A percentile compares a stretch with the other conserved stretches of the same genome.
Conservation (phyloP, 352 stramenopile genomes). For the Phytophthora nicotianae region DNA sequence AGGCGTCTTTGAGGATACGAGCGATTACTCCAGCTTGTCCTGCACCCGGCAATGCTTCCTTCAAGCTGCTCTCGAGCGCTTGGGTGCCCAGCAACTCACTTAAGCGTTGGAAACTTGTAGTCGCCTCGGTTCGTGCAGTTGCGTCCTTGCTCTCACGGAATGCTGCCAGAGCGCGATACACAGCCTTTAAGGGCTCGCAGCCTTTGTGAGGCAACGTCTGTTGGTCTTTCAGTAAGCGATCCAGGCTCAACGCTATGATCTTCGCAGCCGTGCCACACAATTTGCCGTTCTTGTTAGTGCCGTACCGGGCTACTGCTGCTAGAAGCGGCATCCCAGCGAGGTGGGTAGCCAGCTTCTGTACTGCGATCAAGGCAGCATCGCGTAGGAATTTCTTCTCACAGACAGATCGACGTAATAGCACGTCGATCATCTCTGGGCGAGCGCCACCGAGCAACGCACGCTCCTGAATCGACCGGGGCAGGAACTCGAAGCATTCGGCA, state of each 20-base stretch:
- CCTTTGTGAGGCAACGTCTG: slow-evolving; percentile 11
- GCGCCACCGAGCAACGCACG: slow-evolving; percentile 25
- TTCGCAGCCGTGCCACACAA: slow-evolving; percentile 54
- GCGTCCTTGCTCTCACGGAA: slow-evolving; percentile 61
- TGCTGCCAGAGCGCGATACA: slow-evolving; percentile 47
- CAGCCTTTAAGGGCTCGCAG: slow-evolving; percentile 15
- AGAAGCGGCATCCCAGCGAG: slow-evolving; percentile 53
- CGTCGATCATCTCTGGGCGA: slow-evolving; percentile 46
- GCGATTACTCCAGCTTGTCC: slow-evolving; percentile 29
- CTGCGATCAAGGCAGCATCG: slow-evolving; percentile 50
- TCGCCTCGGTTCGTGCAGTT: slow-evolving; percentile 45
- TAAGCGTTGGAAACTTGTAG: slow-evolving; percentile 48
- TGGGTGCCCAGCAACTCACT: slow-evolving; percentile 41
- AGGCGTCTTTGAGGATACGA: slow-evolving; percentile 55
- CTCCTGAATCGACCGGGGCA: slow-evolving; percentile 28
- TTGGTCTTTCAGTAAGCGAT: slow-evolving; percentile 29
- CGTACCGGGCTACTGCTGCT: slow-evolving; percentile 42
- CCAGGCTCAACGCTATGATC: slow-evolving; percentile 45
- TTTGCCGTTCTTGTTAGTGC: slow-evolving; percentile 65
- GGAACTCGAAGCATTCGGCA: slow-evolving; percentile 62
- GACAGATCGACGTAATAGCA: slow-evolving; percentile 60
- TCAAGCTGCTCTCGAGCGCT: slow-evolving; percentile 37
- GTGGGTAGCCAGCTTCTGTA: slow-evolving; percentile 45
- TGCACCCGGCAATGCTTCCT: slow-evolving; percentile 29
- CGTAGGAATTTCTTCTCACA: slow-evolving; percentile 82